Evolutionary conservation across 805 yeast genomes (phyloP), one percentile per base, ranked within the genome.

Genomic region (Saturnispora sanitii): DNA sequence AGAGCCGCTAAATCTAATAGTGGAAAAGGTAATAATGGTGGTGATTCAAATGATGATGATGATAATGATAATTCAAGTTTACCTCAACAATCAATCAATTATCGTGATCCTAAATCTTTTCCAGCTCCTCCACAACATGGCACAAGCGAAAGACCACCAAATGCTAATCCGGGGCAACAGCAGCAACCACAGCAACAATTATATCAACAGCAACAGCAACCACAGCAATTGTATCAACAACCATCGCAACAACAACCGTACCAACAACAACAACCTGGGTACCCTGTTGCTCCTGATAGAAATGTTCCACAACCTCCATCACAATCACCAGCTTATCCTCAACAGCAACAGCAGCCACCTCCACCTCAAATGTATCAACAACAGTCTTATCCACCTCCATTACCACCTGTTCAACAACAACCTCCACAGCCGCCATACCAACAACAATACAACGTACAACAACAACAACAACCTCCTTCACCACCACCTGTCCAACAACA

Each of bases 1-100:
- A 46, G 50, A 5, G 71, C 78, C 2, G 73, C 72, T 52, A 71
- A 71, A 45, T 68, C 68, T 38, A 60, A 60, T 47, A 49, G 50
- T 19, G 47, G n/a, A n/a, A n/a, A n/a, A n/a, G n/a, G 46, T 22
- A 47, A 49, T 13, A 58, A 48, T 59, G 60, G 32, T 6, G 49
- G 45, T 4, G 48, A 44, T 3, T 47, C 43, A 2, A 48, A 29
- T 11, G 44, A 31, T 8, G 45, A 48, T 7, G 45, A 42, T 11
- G 35, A 18, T 7, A 37, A 31, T 13, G 38, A 12, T 4, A 31
- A 16, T n/a, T 19, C 25, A 4, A 15, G 16, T 32, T 27, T 30
- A n/a, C 20, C 12, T 13, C 18, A 16, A 15, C 37, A 34, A 12
- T 15, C 38, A 15, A 35, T 40, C 41, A 46, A 33, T 44, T 48